A percentile compares a stretch with the other conserved stretches of the same genome.
Conservation (phyloP, 1,139 yeast species). For the Suhomyces terraborum region DNA sequence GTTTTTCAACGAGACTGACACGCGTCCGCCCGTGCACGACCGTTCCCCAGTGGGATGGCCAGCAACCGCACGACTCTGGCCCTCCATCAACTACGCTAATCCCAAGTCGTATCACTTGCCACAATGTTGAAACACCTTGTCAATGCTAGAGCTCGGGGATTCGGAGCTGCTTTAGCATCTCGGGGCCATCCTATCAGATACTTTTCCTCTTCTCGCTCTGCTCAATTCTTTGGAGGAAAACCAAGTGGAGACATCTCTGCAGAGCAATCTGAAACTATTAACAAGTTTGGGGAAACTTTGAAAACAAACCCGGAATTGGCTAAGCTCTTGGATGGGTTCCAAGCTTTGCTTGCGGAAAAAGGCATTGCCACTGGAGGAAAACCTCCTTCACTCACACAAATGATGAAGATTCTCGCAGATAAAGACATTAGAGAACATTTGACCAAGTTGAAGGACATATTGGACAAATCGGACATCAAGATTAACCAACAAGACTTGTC, state of each 20-base stretch:
- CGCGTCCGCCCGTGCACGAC: constrained; percentile 8
- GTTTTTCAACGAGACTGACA: constrained; percentile 11
- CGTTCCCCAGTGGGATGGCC: background rate
- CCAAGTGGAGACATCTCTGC: constrained; percentile 8
- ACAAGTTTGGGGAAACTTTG: constrained; percentile 18
- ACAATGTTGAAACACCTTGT: constrained; percentile 1
- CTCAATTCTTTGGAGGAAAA: constrained; percentile 13
- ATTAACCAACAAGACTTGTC: constrained; percentile 39
- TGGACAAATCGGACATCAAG: constrained; percentile 36
- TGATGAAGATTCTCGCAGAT: constrained; percentile 42
- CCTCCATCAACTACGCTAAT: background rate
- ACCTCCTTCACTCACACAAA: constrained; percentile 39
- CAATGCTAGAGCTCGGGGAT: background rate
- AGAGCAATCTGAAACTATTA: constrained; percentile 18
- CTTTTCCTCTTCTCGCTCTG: constrained; percentile 7
- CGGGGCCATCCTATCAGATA: background rate
- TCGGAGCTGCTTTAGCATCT: background rate
- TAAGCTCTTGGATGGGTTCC: constrained; percentile 34
- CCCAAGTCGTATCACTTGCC: background rate
- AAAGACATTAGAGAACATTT: constrained; percentile 38
- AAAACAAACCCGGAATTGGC: constrained; percentile 30
- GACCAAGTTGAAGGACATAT: constrained; percentile 31
- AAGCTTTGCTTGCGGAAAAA: constrained; percentile 32
- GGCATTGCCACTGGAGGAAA: constrained; percentile 35
- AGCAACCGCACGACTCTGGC: constrained; percentile 11